phyloP scores from a whole-genome alignment of 345 rosid genomes.

The Brassica incana region DNA sequence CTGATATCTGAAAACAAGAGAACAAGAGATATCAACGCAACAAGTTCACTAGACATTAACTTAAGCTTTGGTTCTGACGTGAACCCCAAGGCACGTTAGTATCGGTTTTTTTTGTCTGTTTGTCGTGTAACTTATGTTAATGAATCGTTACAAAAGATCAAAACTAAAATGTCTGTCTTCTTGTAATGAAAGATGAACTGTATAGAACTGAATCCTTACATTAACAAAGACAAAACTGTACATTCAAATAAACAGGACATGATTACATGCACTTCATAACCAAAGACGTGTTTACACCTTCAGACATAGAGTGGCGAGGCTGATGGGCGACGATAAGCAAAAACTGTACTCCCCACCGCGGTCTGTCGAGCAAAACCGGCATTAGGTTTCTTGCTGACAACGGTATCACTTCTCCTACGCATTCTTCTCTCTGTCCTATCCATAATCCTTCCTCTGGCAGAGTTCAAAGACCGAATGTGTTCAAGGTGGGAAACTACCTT shows the following conservation, averaged over 20 bases:
- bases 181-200: constrained; percentile 12
- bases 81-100: constrained; percentile 36
- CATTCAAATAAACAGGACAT: constrained; percentile 20
- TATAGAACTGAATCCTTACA: constrained; percentile 9
- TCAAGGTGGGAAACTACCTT: constrained; percentile 36
- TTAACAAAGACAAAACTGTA: constrained; percentile 32
- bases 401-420: constrained; percentile 42
- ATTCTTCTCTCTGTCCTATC: constrained; percentile 19
- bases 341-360: constrained; percentile 25
- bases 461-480: constrained; percentile 33
- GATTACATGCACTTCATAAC: constrained; percentile 1
- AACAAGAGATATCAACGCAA: not conserved
- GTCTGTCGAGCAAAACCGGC: constrained; percentile 29
- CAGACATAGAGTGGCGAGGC: constrained; percentile 34
- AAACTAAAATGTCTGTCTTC: not conserved
- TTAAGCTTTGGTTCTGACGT: constrained; percentile 26
- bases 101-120: not conserved
- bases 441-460: constrained; percentile 8
- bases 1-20: constrained; percentile 33
- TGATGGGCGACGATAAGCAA: constrained; percentile 39
- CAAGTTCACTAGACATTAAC: constrained; percentile 9
- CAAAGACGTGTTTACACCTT: constrained; percentile 19
- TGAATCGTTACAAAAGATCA: constrained; percentile 22
- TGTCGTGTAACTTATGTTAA: not conserved
- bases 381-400: constrained; percentile 19